These are phyloP conservation scores for Daldinia sp. DNA, from an alignment of 2,329 filamentous ascomycete genomes.

Conservation along the genomic window DNA sequence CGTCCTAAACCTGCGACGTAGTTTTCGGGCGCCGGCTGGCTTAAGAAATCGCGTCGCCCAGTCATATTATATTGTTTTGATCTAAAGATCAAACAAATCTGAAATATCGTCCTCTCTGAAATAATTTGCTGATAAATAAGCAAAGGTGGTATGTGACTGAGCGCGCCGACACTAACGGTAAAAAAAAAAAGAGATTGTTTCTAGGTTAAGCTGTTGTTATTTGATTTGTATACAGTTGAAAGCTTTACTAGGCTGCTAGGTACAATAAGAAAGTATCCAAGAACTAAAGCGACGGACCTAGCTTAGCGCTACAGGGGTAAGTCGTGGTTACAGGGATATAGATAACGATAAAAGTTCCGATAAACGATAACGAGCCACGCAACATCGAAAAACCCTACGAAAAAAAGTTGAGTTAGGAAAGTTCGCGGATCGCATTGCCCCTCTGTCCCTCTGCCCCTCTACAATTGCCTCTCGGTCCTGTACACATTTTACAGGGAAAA, in stretches of 20 bases:
- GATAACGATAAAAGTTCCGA: slow-evolving; percentile 17
- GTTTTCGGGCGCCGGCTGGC: slow-evolving; percentile 83
- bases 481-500: slow-evolving; percentile 16
- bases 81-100: neutral
- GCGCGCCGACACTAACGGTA: neutral
- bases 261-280: slow-evolving; percentile 1
- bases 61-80: slow-evolving; percentile 55
- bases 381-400: slow-evolving; percentile 28
- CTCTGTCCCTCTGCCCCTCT: slow-evolving; percentile 21
- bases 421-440: slow-evolving; percentile 28
- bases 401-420: slow-evolving; percentile 16
- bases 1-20: slow-evolving; percentile 96
- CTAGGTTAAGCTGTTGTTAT: neutral
- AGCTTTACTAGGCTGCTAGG: slow-evolving; percentile 8
- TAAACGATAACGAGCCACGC: slow-evolving; percentile 28
- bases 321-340: slow-evolving; percentile 3
- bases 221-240: slow-evolving; percentile 10
- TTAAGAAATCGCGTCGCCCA: slow-evolving; percentile 83
- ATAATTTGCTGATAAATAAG: neutral
- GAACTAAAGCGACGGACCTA: slow-evolving; percentile 4
- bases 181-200: neutral
- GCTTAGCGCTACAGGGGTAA: slow-evolving; percentile 15
- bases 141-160: neutral
- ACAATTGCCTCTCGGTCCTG: slow-evolving; percentile 1
- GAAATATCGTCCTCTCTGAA: neutral